These are phyloP conservation scores for Bimuria novae-zelandiae DNA, from an alignment of 2,329 filamentous ascomycete species.

Conservation along the genomic window DNA sequence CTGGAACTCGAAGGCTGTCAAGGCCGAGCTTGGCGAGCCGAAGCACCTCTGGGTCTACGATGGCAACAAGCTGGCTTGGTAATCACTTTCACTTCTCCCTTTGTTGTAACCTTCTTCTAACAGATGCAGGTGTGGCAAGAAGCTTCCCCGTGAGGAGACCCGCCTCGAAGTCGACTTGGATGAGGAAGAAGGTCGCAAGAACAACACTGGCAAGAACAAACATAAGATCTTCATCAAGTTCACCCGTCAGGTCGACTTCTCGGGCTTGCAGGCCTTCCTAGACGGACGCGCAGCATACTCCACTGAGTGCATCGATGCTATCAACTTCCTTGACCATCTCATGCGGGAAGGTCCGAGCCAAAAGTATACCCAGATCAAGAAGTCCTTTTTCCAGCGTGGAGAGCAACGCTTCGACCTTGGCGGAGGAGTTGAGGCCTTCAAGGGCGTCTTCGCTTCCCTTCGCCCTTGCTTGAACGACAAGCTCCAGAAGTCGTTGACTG, in stretches of 20 bases:
- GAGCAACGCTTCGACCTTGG: conserved; percentile 60
- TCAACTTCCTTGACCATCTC: conserved; percentile 91
- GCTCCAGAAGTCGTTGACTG: conserved; percentile 65
- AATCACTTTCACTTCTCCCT: conserved; percentile 27
- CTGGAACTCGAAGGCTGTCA: conserved; percentile 69
- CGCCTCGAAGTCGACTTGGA: conserved; percentile 73
- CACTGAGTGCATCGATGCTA: conserved; percentile 71
- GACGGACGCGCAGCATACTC: conserved; percentile 54
- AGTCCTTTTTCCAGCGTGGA: conserved; percentile 75
- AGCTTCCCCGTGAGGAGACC: conserved; percentile 34
- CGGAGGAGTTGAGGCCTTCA: conserved; percentile 74
- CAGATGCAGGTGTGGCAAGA: conserved; percentile 28
- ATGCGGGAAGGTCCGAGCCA: conserved; percentile 78
- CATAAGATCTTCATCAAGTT: conserved; percentile 67
- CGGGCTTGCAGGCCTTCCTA: conserved; percentile 69
- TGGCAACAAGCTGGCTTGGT: conserved; percentile 86
- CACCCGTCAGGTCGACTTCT: conserved; percentile 71
- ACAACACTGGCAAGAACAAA: conserved; percentile 46
- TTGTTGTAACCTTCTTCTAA: conserved; percentile 14
- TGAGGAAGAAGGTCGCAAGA: conserved; percentile 55
- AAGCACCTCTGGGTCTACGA: conserved; percentile 72
- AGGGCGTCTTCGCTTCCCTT: conserved; percentile 87
- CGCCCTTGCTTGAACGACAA: conserved; percentile 66
- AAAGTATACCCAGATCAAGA: conserved; percentile 72
- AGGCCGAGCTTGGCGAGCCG: conserved; percentile 55